Conservation (phyloP, 176 grass and related monocot genomes). For the Tuctoria greenei region DNA sequence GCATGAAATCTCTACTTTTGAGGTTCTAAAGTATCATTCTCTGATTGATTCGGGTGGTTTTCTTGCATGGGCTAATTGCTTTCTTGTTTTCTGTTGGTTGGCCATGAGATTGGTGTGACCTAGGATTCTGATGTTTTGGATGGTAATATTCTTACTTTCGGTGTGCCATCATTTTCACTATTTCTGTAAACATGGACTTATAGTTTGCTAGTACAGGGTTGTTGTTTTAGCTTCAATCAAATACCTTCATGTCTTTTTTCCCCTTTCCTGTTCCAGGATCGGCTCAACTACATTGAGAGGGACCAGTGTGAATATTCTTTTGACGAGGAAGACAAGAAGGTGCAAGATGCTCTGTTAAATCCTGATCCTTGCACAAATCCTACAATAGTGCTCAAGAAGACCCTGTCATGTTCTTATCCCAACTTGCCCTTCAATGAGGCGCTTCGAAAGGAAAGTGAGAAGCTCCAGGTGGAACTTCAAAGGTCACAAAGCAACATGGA, state of each 20-base stretch:
- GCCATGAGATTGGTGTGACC: slow-evolving; percentile 10
- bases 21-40: slow-evolving; percentile 6
- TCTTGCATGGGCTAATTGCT: slow-evolving; percentile 20
- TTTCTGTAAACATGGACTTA: background rate
- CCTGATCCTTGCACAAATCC: slow-evolving; percentile 59
- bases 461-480: slow-evolving; percentile 90
- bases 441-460: slow-evolving; percentile 88
- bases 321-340: slow-evolving; percentile 95
- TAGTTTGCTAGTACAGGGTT: background rate
- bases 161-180: slow-evolving; percentile 21
- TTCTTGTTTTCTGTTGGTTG: slow-evolving; percentile 35
- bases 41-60: slow-evolving; percentile 26
- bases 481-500: slow-evolving; percentile 87
- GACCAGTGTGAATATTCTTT: slow-evolving; percentile 96
- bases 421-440: slow-evolving; percentile 90
- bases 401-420: slow-evolving; percentile 87
- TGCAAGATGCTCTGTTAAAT: slow-evolving; percentile 78
- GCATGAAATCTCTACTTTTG: slow-evolving; percentile 37
- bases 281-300: slow-evolving; percentile 81
- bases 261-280: slow-evolving; percentile 52
- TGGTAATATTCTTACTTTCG: background rate
- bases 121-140: slow-evolving; percentile 9
- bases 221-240: slow-evolving; percentile 23
- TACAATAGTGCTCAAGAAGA: slow-evolving; percentile 77
- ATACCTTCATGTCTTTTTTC: background rate